A percentile compares a stretch with the other conserved stretches of the same genome.
Conservation (phyloP, 306 rosid species). For the Begonia loranthoides region DNA sequence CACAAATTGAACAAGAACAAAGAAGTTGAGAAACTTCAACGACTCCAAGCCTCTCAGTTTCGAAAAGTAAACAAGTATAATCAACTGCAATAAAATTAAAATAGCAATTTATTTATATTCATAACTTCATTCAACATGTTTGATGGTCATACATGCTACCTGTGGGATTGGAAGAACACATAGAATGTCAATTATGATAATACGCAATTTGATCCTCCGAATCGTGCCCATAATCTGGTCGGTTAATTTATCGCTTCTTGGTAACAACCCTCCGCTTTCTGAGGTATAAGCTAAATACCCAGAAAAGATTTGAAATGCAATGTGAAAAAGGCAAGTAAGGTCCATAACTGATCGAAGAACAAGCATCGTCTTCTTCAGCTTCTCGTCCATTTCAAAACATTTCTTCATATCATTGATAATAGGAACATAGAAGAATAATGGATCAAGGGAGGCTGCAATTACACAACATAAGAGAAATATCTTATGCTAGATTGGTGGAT, state of each 20-base stretch:
- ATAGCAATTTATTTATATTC: neutral
- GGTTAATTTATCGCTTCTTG: no score
- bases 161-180: conserved; percentile 19
- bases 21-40: neutral
- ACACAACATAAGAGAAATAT: no score
- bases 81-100: neutral
- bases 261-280: no score
- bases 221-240: no score
- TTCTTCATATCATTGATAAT: no score
- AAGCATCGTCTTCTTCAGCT: neutral
- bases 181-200: neutral
- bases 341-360: neutral
- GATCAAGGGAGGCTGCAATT: neutral
- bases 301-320: no score
- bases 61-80: neutral
- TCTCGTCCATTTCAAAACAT: neutral
- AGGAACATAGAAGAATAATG: no score
- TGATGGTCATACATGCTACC: neutral
- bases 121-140: no score
- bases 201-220: neutral
- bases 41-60: neutral
- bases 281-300: no score
- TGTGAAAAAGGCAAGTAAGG: neutral
- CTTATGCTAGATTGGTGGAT: neutral
- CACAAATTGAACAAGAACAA: conserved; percentile 8